Evolutionary conservation across 2,329 filamentous ascomycete genomes (phyloP).

Genomic region (Xylariomycetidae sp.): DNA sequence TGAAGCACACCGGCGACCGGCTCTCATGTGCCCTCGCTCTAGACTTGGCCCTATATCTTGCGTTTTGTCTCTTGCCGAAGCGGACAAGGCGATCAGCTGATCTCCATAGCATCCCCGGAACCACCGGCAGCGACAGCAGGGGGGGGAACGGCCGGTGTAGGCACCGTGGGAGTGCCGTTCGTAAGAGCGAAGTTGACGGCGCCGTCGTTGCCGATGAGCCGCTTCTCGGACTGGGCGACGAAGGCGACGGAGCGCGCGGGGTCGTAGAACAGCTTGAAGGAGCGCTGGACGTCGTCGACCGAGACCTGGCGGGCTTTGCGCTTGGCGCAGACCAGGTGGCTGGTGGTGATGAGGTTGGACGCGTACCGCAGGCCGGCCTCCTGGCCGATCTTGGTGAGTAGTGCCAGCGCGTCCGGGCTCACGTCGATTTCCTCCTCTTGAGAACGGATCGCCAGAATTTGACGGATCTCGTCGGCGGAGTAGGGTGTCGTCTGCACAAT

Average conservation of each 20-base stretch:
- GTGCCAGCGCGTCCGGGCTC: slow-evolving; percentile 79
- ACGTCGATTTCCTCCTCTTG: slow-evolving; percentile 95
- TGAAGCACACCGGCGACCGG: neutral
- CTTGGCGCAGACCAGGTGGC: slow-evolving; percentile 81
- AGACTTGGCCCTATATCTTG: slow-evolving; percentile 1
- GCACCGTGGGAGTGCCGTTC: slow-evolving; percentile 35
- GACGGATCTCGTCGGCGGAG: slow-evolving; percentile 73
- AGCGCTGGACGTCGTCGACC: slow-evolving; percentile 85
- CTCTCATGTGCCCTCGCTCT: too few relatives aligned
- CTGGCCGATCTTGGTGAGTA: slow-evolving; percentile 91
- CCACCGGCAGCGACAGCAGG: slow-evolving; percentile 1
- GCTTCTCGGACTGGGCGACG: slow-evolving; percentile 82
- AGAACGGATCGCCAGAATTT: slow-evolving; percentile 88
- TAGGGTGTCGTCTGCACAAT: slow-evolving; percentile 94
- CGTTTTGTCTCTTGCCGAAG: slow-evolving; percentile 2
- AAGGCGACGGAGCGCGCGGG: slow-evolving; percentile 83
- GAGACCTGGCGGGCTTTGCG: slow-evolving; percentile 76
- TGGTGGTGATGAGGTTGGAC: slow-evolving; percentile 96
- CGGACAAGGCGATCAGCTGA: slow-evolving; percentile 15
- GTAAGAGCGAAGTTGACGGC: slow-evolving; percentile 62
- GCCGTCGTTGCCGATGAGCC: slow-evolving; percentile 84
- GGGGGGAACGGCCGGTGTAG: neutral
- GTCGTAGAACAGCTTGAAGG: slow-evolving; percentile 92
- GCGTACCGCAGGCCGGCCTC: slow-evolving; percentile 91
- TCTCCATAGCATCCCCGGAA: slow-evolving; percentile 28